Evolutionary conservation across 768 basidiomycete genomes (phyloP).

Genomic region (Leccinum subgranulosum): DNA sequence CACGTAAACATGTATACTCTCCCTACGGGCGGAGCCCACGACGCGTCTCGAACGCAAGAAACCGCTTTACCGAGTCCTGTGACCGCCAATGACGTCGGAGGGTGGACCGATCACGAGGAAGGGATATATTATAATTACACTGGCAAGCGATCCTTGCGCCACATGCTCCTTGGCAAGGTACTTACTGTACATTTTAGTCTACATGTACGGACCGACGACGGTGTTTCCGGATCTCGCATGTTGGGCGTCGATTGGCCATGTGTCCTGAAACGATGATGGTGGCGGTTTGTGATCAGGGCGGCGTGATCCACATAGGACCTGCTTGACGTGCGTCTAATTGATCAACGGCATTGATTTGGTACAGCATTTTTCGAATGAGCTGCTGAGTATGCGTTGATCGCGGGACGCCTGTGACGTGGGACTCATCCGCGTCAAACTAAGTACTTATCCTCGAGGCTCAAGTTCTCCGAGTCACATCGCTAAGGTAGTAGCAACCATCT

Average conservation of each 20-base stretch:
- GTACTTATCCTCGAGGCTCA: background rate
- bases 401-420: background rate
- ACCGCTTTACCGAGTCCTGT: background rate
- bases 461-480: background rate
- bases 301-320: background rate
- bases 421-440: background rate
- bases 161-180: background rate
- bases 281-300: background rate
- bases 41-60: background rate
- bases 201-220: background rate
- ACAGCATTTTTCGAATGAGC: background rate
- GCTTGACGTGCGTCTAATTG: background rate
- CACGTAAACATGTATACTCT: conserved; percentile 37
- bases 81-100: conserved; percentile 6
- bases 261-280: background rate
- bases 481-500: background rate
- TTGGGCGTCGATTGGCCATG: background rate
- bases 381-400: background rate
- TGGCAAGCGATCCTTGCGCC: background rate
- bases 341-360: background rate
- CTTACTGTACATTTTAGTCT: too few species aligned
- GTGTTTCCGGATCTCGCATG: too few species aligned
- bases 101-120: conserved; percentile 4
- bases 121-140: background rate
- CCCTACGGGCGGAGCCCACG: background rate